Conservation (phyloP, 331 rosid genomes). For the Stylosanthes scabra region DNA sequence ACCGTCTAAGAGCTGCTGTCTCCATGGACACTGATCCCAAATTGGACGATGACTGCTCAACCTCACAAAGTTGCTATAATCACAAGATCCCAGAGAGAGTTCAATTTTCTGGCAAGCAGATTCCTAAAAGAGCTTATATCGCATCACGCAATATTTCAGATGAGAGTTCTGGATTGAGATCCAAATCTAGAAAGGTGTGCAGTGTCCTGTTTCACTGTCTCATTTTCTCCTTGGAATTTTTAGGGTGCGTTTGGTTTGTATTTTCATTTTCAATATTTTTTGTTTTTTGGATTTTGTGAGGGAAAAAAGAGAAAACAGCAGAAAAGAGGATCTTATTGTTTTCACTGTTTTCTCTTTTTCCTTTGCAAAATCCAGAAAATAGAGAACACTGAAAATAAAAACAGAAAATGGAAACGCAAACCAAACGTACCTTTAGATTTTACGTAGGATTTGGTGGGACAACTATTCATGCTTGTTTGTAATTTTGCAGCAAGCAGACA, state of each 20-base stretch:
- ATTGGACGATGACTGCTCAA: conserved; percentile 85
- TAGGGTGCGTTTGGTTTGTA: no score
- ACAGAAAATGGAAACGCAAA: no score
- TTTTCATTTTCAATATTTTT: no score
- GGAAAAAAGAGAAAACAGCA: no score
- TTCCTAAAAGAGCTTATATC: conserved; percentile 69
- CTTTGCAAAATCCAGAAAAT: no score
- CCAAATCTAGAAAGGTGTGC: conserved; percentile 80
- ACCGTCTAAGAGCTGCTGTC: conserved; percentile 56
- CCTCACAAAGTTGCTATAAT: conserved; percentile 68
- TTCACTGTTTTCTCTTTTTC: no score
- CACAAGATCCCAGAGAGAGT: conserved; percentile 58
- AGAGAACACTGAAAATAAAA: no score
- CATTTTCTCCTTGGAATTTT: not conserved
- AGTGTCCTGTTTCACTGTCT: not conserved
- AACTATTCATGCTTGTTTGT: conserved; percentile 40
- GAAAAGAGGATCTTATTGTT: no score
- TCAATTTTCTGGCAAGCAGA: conserved; percentile 90
- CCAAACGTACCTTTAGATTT: no score
- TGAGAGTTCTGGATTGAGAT: conserved; percentile 70
- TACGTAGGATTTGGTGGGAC: conserved; percentile 16
- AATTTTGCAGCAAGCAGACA: conserved; percentile 69
- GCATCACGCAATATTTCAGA: conserved; percentile 59
- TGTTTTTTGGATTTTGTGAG: no score
- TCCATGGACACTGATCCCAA: conserved; percentile 76